Evolutionary conservation across 139 green algal genomes (phyloP), one percentile per base, ranked within the genome.

Genomic region (Penium margaritaceum): DNA sequence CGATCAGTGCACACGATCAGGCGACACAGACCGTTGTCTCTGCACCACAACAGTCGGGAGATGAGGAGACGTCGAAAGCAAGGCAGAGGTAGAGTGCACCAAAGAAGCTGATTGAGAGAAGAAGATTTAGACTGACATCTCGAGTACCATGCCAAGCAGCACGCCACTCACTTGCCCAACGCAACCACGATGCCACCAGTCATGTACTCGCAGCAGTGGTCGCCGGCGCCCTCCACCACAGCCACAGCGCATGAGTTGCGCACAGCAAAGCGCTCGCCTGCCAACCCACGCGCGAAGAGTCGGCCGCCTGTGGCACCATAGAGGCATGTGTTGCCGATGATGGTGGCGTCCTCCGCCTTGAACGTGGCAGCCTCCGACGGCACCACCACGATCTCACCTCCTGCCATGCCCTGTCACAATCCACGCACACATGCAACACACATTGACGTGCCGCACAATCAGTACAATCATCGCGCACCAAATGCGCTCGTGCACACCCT

Each of bases 181-280:
- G 73, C 67, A 19, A 90, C 84, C 30, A 92, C 83, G 44, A 63
- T 84, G 63, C 87, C 89, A 63, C 91, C 91, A 33, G 92, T 97
- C 92, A 97, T 97, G 88, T 97, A 97, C 88, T 99, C 94, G 84
- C 92, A 97, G 87, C 91, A 96, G 85, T 99, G 94, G 87, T 99
- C 94, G 33, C 94, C 94, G 5, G 86, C 83, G 67, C 94, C 94
- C 84, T 99, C 94, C 46, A 99, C 89, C 6, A 99, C 94, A 2
- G 92, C 85, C 71, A 95, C 86, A 0, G 91, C 91, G 32, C 92
- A 72, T 29, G 85, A 93, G 84, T 99, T 99, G 75, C 94, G 87
- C 74, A 97, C 91, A 3, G 86, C 89, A 70, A 92, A 94, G 21
- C 88, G 83, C 85, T 91, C 87, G 65, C 90, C 90, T 39, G 89